Base-by-base conservation (phyloP, 2,329 filamentous ascomycete species). In the Triangularia verruculosa region DNA sequence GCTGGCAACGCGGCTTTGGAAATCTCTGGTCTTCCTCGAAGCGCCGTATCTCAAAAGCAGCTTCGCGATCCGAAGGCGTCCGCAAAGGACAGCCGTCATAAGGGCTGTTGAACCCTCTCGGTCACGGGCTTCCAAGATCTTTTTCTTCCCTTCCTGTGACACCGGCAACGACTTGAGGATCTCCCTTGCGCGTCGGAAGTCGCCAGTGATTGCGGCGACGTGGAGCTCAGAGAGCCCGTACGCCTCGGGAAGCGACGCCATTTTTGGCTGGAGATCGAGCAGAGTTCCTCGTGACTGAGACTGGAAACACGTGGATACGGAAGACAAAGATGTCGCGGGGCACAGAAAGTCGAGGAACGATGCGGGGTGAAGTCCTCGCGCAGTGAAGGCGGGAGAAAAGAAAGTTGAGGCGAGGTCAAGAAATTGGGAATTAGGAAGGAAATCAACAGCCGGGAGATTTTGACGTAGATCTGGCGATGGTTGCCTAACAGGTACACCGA, bases 61-160 rank as follows among this genome's bases (percentile, higher is more conserved):
- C 1, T 30, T 53, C 0, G 53, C 61, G 12, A 70, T 61, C 0
- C 22, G 17, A 1, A 64, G 32, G 2, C 52, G 58, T 0, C 65
- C 66, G 0, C 43, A 54, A 3, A 69, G 51, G 2, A 67, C 66
- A 1, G 69, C 66, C 0, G 55, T 39, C 66, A 69, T 69, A 1
- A 69, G 22, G 0, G 65, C 52, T 2, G 66, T 67, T 1, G 61
- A 20, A 1, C 65, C 62, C 0, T 64, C 20, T 3, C 8, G 5
- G n/a, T 62, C 65, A 3, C 54, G 59, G 2, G n/a, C 28, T 1
- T 66, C 32, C 0, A 64, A 9, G 2, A 47, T 27, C 5, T 51
- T 43, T 3, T 51, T 52, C 12, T 61, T 17, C 0, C 55, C n/a
- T 0, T 13, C 4, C 0, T 2, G 7, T 1, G 66, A 39, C 1